Evolutionary conservation across 2,329 filamentous ascomycete genomes (phyloP).

Genomic region (Calonectria fujianensis): DNA sequence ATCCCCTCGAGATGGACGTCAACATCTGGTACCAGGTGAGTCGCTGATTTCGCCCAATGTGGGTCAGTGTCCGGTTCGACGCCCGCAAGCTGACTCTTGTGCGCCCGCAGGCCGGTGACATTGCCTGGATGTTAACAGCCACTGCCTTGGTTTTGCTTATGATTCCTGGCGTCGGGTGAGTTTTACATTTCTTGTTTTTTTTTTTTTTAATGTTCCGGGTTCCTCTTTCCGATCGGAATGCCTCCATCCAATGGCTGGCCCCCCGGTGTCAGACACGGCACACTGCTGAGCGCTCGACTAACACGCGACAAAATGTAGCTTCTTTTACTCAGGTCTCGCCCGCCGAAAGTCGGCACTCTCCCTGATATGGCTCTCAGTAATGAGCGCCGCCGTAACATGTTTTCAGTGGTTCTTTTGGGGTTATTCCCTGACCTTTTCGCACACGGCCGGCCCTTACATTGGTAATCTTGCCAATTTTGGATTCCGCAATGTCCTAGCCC

Average conservation of each 20-base stretch:
- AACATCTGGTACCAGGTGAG: slow-evolving; percentile 86
- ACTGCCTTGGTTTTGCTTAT: slow-evolving; percentile 91
- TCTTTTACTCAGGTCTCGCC: slow-evolving; percentile 95
- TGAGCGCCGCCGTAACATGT: slow-evolving; percentile 87
- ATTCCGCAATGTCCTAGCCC: slow-evolving; percentile 83
- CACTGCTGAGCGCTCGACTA: slow-evolving; percentile 31
- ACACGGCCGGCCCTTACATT: slow-evolving; percentile 84
- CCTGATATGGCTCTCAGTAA: slow-evolving; percentile 92
- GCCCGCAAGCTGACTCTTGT: slow-evolving; percentile 55
- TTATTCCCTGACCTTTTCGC: slow-evolving; percentile 88
- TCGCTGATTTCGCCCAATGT: slow-evolving; percentile 40
- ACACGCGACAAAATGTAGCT: slow-evolving; percentile 63
- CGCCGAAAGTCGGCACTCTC: slow-evolving; percentile 92
- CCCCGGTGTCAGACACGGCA: background rate
- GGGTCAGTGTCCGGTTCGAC: slow-evolving; percentile 46
- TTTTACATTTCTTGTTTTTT: slow-evolving; percentile 35
- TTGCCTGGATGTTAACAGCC: slow-evolving; percentile 88
- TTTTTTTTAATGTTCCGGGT: slow-evolving; percentile 14
- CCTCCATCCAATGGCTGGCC: background rate
- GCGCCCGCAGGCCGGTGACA: slow-evolving; percentile 81
- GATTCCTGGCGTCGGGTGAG: slow-evolving; percentile 90
- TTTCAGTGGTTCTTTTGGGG: slow-evolving; percentile 99
- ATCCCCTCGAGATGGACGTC: slow-evolving; percentile 80
- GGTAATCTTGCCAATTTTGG: slow-evolving; percentile 88
- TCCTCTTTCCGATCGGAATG: slow-evolving; percentile 13